These are phyloP conservation scores for Ascochyta pisi DNA, from an alignment of 2,329 filamentous ascomycete genomes.

Conservation along the genomic window DNA sequence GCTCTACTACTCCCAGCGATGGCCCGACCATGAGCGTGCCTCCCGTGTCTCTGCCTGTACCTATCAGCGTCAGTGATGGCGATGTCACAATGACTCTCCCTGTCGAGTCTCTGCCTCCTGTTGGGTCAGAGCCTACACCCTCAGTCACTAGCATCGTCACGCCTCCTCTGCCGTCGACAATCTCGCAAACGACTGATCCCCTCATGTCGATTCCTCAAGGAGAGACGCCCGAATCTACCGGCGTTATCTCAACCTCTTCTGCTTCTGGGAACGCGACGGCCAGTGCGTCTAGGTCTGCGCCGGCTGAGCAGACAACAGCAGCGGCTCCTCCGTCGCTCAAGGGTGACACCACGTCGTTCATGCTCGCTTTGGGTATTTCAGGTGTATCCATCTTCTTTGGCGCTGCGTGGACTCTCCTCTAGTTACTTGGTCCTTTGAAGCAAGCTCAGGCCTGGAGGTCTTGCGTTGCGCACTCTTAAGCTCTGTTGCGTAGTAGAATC, in stretches of 20 bases:
- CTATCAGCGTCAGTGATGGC: background rate
- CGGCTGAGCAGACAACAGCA: slow-evolving; percentile 25
- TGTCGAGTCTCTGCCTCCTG: slow-evolving; percentile 12
- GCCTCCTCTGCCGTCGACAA: slow-evolving; percentile 8
- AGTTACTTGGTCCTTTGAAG: background rate
- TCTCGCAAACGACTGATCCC: slow-evolving; percentile 6
- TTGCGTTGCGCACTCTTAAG: background rate
- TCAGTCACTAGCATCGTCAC: slow-evolving; percentile 18
- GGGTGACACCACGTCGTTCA: slow-evolving; percentile 17
- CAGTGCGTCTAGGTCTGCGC: slow-evolving; percentile 17
- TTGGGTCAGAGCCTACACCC: slow-evolving; percentile 1
- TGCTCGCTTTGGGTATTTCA: slow-evolving; percentile 30
- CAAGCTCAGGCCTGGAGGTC: background rate
- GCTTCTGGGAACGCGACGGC: slow-evolving; percentile 2
- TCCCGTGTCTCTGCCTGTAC: slow-evolving; percentile 4
- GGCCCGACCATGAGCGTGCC: slow-evolving; percentile 23
- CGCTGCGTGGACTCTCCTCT: slow-evolving; percentile 37
- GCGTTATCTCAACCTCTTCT: slow-evolving; percentile 1
- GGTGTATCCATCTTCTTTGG: slow-evolving; percentile 28
- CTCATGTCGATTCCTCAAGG: slow-evolving; percentile 30
- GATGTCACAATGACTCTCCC: slow-evolving; percentile 8
- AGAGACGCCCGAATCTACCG: slow-evolving; percentile 26
- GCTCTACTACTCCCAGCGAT: slow-evolving; percentile 9
- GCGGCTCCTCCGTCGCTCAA: slow-evolving; percentile 27
- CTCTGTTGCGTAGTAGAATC: background rate